Percentiles rank a stretch among this genome's conserved stretches.
These are phyloP conservation scores for Phenoliferia sp. DNA, from an alignment of 1,284 basidiomycete genomes.

Conservation along the genomic window DNA sequence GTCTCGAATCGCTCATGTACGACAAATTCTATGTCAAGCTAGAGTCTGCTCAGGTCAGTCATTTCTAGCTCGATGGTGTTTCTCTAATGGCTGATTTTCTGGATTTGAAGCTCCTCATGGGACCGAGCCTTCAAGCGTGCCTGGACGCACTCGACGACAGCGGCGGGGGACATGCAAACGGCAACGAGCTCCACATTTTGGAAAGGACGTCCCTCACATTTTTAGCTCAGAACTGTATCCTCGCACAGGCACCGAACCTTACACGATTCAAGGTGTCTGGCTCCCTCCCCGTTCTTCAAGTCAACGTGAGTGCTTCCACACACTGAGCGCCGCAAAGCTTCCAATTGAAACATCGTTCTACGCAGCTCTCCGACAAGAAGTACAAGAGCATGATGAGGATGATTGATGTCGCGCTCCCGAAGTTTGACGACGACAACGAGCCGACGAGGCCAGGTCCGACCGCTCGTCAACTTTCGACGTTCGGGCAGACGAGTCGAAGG, in stretches of 20 bases:
- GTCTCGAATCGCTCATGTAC: conserved; percentile 93
- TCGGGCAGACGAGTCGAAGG: background rate
- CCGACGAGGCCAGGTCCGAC: conserved; percentile 10
- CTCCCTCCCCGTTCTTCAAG: conserved; percentile 76
- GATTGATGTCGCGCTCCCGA: conserved; percentile 85
- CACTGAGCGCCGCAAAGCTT: background rate
- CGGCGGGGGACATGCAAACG: conserved; percentile 41
- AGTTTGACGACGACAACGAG: conserved; percentile 58
- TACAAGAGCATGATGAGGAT: conserved; percentile 93
- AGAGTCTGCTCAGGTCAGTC: conserved; percentile 75
- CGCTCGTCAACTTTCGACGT: conserved; percentile 9
- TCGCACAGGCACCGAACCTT: conserved; percentile 76
- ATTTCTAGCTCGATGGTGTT: background rate
- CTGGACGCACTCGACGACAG: conserved; percentile 59
- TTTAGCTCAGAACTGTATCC: conserved; percentile 88
- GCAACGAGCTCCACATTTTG: conserved; percentile 73
- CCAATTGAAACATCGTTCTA: background rate
- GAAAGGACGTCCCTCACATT: conserved; percentile 92
- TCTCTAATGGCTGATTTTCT: background rate
- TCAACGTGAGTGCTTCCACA: conserved; percentile 60
- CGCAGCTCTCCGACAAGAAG: conserved; percentile 70
- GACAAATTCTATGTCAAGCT: conserved; percentile 83
- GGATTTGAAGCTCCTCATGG: conserved; percentile 72
- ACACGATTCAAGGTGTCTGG: conserved; percentile 90
- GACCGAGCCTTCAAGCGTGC: conserved; percentile 76